phyloP scores from a whole-genome alignment of 129 eudicot species.

The carrot (Daucus carota) region DH1_v3.0 NC_030387.2:30961501-30962000 shows the following conservation, averaged over 20 bases:
- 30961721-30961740: slow-evolving; percentile 70
- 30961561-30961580: slow-evolving; percentile 51
- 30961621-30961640: slow-evolving; percentile 74
- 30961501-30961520: slow-evolving; percentile 73
- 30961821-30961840: slow-evolving; percentile 74
- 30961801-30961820: slow-evolving; percentile 81
- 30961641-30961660: slow-evolving; percentile 63
- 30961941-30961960: slow-evolving; percentile 67
- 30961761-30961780: slow-evolving; percentile 40
- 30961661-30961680: slow-evolving; percentile 56
- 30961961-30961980: neutral
- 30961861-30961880: slow-evolving; percentile 66
- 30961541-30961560: slow-evolving; percentile 45
- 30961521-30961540: slow-evolving; percentile 25
- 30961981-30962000: neutral
- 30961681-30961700: slow-evolving; percentile 62
- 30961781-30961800: slow-evolving; percentile 67
- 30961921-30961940: slow-evolving; percentile 36
- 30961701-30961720: slow-evolving; percentile 52
- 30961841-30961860: slow-evolving; percentile 67
- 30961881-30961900: slow-evolving; percentile 72
- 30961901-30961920: slow-evolving; percentile 36
- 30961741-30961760: slow-evolving; percentile 55
- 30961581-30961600: slow-evolving; percentile 61
- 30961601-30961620: slow-evolving; percentile 75